phyloP scores from a whole-genome alignment of 768 basidiomycete species.

The Sistotremastrum niveocremeum region DNA sequence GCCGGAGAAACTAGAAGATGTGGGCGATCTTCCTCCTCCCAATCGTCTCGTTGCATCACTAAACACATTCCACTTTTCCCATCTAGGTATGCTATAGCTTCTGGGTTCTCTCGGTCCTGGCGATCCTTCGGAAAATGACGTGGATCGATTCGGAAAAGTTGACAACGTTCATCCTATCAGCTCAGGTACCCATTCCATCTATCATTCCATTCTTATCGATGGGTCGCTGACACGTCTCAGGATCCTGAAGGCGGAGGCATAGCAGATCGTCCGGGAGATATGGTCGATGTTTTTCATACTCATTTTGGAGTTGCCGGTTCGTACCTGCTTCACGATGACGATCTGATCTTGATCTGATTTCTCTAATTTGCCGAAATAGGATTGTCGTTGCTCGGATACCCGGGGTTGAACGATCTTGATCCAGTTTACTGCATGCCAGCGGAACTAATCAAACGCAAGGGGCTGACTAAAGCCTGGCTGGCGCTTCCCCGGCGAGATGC shows the following conservation, averaged over 20 bases:
- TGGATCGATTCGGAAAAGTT: conserved; percentile 87
- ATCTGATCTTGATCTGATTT: background rate
- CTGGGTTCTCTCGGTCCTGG: conserved; percentile 85
- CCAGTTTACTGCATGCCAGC: conserved; percentile 97
- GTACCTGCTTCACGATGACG: conserved; percentile 1
- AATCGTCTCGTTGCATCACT: background rate
- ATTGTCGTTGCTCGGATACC: conserved; percentile 79
- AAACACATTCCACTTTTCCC: background rate
- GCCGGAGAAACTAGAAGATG: conserved; percentile 97
- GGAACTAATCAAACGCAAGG: conserved; percentile 49
- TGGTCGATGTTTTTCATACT: conserved; percentile 97
- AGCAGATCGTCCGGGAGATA: conserved; percentile 84
- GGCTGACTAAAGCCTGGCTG: conserved; percentile 55
- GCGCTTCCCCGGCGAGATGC: conserved; percentile 22
- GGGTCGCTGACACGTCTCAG: conserved; percentile 23
- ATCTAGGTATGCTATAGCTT: conserved; percentile 90
- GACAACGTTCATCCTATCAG: conserved; percentile 69
- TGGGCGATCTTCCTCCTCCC: conserved; percentile 23
- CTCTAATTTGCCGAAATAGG: conserved; percentile 28
- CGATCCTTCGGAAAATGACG: conserved; percentile 65
- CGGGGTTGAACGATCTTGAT: conserved; percentile 72
- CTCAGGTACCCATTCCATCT: conserved; percentile 44
- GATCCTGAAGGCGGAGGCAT: conserved; percentile 88
- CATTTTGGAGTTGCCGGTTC: conserved; percentile 78
- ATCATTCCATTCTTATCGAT: background rate